These are phyloP conservation scores for Leucoagaricus sp. DNA, from an alignment of 1,284 basidiomycete genomes.

Conservation along the genomic window DNA sequence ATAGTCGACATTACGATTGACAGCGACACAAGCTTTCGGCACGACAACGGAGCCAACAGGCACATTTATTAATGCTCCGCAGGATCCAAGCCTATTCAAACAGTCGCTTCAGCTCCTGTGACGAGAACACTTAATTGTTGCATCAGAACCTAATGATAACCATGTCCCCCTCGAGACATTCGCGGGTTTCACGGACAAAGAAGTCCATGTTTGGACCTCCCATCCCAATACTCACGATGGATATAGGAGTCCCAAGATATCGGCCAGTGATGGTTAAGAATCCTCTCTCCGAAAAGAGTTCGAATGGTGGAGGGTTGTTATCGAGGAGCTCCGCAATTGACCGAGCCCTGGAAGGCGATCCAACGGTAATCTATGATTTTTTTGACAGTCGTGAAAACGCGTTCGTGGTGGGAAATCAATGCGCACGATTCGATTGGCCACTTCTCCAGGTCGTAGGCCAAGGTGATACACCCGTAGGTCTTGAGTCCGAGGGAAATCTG, in stretches of 20 bases:
- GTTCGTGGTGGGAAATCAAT: not conserved
- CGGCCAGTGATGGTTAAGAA: conserved; percentile 82
- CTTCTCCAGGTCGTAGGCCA: conserved; percentile 72
- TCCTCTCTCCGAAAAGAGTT: conserved; percentile 71
- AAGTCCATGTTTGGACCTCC: conserved; percentile 82
- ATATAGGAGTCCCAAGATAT: conserved; percentile 69
- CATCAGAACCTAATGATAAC: conserved; percentile 63
- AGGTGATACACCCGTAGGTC: conserved; percentile 78
- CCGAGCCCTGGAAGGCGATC: conserved; percentile 69
- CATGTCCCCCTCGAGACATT: conserved; percentile 79
- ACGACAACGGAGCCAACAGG: conserved; percentile 76
- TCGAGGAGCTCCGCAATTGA: conserved; percentile 66
- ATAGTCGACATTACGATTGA: conserved; percentile 79
- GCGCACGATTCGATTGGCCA: conserved; percentile 81
- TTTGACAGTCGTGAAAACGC: not conserved
- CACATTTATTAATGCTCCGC: conserved; percentile 72
- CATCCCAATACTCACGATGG: conserved; percentile 84
- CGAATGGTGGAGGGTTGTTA: conserved; percentile 55
- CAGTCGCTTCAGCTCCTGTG: conserved; percentile 15
- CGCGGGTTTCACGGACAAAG: conserved; percentile 80
- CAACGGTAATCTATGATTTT: conserved; percentile 66
- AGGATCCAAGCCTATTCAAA: conserved; percentile 67
- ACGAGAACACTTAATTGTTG: conserved; percentile 4
- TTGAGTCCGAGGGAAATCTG: conserved; percentile 74
- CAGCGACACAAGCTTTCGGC: conserved; percentile 65